Base-by-base conservation (phyloP, 441 rosid genomes). In the Euphorbia neoarborescens region DNA sequence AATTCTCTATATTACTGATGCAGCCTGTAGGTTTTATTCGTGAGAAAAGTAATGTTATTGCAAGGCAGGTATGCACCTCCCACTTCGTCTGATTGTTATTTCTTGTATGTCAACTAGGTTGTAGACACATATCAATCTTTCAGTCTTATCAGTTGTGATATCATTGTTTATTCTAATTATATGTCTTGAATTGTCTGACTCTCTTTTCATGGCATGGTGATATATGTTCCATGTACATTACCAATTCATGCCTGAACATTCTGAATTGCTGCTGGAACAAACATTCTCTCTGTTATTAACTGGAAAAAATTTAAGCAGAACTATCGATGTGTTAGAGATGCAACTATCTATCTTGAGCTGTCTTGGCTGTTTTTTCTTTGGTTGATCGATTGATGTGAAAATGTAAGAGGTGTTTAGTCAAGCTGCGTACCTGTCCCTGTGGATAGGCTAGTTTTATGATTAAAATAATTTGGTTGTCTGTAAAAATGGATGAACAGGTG, bases 11-110 rank as follows among this genome's bases (percentile, higher is more conserved):
- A 51, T 51, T 51, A 27, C 24, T 51, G 6, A 51, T 73, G 68
- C 86, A 93, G 98, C 98, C 98, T 69, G 95, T 82, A 71, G 96
- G 97, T 75, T 84, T 87, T 61, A 94, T 94, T 74, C 87, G 90
- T 37, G 97, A 91, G 72, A 86, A 88, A 76, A 91, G 98, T 71
- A 90, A 91, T 76, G 0, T 89, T 61, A 60, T 94, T 71, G 84
- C 86, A 22, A 87, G 96, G 75, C 96, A 94, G 94, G 98, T 91
- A 81, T 53, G 51, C 60, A 63, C 66, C 54, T 27, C 25, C 44
- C 40, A 7, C 3, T 53, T 44, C 32, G 7, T 58, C 62, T 30
- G 44, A 53, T 50, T 27, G 65, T 63, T 56, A 4, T 44, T 69
- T 13, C 30, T 35, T 7, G 24, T 32, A n/a, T 57, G 9, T 15